Evolutionary conservation across 768 basidiomycete genomes (phyloP), one percentile per base, ranked within the genome.

Genomic region (Hydnomerulius pinastri): DNA sequence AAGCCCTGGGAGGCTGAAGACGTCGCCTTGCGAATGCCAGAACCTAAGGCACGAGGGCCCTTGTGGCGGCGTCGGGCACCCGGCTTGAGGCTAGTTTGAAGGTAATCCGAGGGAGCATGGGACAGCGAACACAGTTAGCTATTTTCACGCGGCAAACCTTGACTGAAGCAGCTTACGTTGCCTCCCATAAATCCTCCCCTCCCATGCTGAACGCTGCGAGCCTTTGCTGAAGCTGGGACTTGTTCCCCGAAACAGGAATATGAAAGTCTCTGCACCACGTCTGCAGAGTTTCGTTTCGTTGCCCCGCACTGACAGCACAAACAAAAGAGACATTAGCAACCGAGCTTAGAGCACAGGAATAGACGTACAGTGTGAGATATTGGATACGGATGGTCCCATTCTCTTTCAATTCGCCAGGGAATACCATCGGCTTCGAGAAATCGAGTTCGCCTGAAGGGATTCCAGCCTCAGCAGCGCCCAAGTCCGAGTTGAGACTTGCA

Each of bases 11-110:
- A 8, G 15, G 30, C 30, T 8, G 30, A 8, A 15, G 30, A 8
- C 30, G 30, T 32, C 0, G 35, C 33, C 15, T 11, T 32, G 1
- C 24, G 5, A 6, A 15, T 32, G 4, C 44, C 15, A 9, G 6
- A 13, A 9, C 15, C 13, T 4, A 9, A 5, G 6, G 20, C 23
- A 1, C 33, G 21, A 5, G 35, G 46, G 11, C 46, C 46, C 15
- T 48, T 48, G 46, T 48, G 46, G 13, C n/a, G 6, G 13, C 35
- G 30, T 12, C 27, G 21, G 13, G 46, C 46, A 21, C 46, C 46
- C 4, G 24, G 37, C 4, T 4, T 6, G 21, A 48, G 46, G 12
- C 46, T 48, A 17, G 9, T 9, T 20, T 21, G 12, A 17, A 32
- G 30, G 7, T 15, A 32, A 12, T 17, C n/a, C n/a, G n/a, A 35